Percentiles rank a stretch among this genome's conserved stretches.
Conservation (phyloP, 2,329 filamentous ascomycete species). For the Diaporthe sp. region DNA sequence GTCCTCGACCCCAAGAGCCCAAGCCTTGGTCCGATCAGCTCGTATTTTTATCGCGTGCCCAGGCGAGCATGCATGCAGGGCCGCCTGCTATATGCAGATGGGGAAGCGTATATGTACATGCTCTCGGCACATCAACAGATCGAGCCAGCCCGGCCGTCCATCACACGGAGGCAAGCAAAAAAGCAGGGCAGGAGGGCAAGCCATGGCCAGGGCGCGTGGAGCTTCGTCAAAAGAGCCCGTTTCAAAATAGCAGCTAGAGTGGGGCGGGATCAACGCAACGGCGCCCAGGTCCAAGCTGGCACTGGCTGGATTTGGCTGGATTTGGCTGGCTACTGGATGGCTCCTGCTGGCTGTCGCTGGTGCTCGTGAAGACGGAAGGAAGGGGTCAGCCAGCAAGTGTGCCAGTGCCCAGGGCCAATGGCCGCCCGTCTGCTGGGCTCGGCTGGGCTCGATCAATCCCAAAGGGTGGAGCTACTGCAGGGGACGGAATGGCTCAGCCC, state of each 20-base stretch:
- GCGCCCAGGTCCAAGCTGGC: constrained; percentile 19
- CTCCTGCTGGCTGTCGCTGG: background rate
- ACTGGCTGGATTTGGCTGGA: background rate
- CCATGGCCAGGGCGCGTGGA: constrained; percentile 11
- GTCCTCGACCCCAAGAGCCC: constrained; percentile 12
- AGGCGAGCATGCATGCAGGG: background rate
- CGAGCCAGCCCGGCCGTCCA: constrained; percentile 6
- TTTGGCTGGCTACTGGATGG: background rate
- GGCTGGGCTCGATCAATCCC: constrained; percentile 26
- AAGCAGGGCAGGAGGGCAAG: constrained; percentile 8
- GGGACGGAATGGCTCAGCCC: constrained; percentile 33
- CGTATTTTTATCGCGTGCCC: constrained; percentile 31
- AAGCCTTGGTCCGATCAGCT: constrained; percentile 26
- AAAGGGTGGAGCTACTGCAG: constrained; percentile 37
- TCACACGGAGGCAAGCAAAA: background rate
- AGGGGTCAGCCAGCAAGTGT: constrained; percentile 1
- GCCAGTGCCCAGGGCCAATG: constrained; percentile 27
- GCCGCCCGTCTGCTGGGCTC: constrained; percentile 4
- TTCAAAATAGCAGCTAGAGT: constrained; percentile 37
- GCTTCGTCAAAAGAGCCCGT: constrained; percentile 18
- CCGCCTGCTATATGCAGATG: background rate
- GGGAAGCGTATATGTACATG: background rate
- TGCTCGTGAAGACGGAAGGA: constrained; percentile 20
- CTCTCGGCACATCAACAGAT: constrained; percentile 30
- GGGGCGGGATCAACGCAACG: constrained; percentile 21